phyloP scores from a whole-genome alignment of 108 stramenopile genomes.

The Pseudonitzschia multiseries region DNA sequence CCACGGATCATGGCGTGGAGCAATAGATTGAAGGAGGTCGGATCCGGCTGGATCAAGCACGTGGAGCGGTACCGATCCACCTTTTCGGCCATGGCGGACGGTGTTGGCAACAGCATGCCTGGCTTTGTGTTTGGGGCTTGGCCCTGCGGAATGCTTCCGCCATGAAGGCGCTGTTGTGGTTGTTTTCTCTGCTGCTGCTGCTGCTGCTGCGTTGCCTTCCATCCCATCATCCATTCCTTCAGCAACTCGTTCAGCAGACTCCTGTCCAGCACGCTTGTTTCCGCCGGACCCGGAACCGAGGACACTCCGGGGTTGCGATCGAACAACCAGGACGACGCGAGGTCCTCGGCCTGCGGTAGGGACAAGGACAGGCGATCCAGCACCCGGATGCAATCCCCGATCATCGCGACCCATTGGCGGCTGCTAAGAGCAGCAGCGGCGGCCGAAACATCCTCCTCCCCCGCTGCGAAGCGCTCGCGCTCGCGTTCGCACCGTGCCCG shows the following conservation, averaged over 20 bases:
- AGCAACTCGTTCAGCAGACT: neutral
- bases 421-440: too few relatives aligned
- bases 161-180: neutral
- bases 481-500: neutral
- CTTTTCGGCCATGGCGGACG: conserved; percentile 20
- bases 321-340: neutral
- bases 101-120: neutral
- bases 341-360: conserved; percentile 4
- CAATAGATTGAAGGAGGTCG: conserved; percentile 23
- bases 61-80: conserved; percentile 33
- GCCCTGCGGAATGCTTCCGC: neutral
- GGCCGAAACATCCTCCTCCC: neutral
- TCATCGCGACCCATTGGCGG: neutral
- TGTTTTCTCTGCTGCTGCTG: neutral
- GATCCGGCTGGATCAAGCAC: conserved; percentile 30
- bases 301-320: neutral
- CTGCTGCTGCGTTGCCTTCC: neutral
- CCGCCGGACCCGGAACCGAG: neutral
- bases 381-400: neutral
- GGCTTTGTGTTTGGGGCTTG: neutral
- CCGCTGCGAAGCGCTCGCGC: neutral
- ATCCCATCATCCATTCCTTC: conserved; percentile 10
- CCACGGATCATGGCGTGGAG: conserved; percentile 10
- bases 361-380: neutral
- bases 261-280: neutral